Base-by-base conservation (phyloP, 2,329 filamentous ascomycete species). In the Botryotinia narcissicola region DNA sequence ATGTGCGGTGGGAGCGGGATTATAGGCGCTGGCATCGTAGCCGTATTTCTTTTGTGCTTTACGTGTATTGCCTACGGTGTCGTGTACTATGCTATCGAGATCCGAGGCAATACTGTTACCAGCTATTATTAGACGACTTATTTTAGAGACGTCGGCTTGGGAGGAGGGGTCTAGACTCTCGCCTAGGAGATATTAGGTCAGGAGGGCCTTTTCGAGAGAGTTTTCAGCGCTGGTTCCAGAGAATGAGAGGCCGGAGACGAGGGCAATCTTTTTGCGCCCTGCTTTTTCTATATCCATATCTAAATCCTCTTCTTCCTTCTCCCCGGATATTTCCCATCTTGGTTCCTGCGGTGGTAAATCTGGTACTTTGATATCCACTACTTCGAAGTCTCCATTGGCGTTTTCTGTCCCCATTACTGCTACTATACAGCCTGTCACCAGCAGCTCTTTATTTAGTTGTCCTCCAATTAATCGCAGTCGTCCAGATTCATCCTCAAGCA, bases 361-460 rank as follows among this genome's bases (percentile, higher is more conserved):
- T 10, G 96, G 93, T 61, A 97, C 91, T 80, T 95, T 93, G 77
- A 97, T 86, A 82, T 97, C 95, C 59, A 98, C 87, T 10, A 97
- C 92, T 78, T 98, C 94, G 75, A 99, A 94, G 78, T 97, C 93
- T 76, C 96, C 96, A 83, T 95, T 92, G 70, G 89, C 87, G 79
- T 97, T 98, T 81, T 99, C 96, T 0, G 94, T 97, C 51, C 96
- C 96, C 84, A 99, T 89, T 4, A 95, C 94, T n/a, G 94, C 95
- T 60, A 98, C 88, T 79, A 99, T 94, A 78, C 93, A 97, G 40
- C 96, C 96, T 0, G 96, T 99, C 3, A 97, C 95, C 12, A 98
- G 87, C 74, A 93, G 86, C 37, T 92, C 86, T 1, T 88, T 87
- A 75, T 87, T 85, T 66, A 99, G 84, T 32, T 89, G 82, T 60